Evolutionary conservation across 352 stramenopile genomes (phyloP).

Genomic region (Phytophthora macrochlamydospora): DNA sequence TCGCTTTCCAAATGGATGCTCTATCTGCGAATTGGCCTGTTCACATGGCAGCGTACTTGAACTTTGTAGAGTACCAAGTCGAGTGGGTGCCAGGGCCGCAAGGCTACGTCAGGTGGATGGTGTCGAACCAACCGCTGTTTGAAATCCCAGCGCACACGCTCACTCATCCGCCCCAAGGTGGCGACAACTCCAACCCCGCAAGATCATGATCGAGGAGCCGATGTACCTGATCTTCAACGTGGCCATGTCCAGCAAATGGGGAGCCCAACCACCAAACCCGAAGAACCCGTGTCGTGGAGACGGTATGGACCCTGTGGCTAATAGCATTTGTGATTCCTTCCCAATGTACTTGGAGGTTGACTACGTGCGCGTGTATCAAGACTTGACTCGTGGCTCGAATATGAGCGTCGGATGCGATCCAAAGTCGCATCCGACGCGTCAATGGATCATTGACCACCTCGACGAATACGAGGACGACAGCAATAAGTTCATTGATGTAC

Average conservation of each 20-base stretch:
- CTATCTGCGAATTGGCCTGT: constrained; percentile 62
- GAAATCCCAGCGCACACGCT: constrained; percentile 81
- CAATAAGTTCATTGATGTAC: constrained; percentile 65
- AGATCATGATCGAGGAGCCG: constrained; percentile 94
- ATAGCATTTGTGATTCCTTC: constrained; percentile 68
- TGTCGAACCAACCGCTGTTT: constrained; percentile 88
- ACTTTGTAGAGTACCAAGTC: constrained; percentile 56
- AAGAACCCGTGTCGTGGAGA: constrained; percentile 60
- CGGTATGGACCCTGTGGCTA: constrained; percentile 42
- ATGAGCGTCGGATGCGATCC: constrained; percentile 75
- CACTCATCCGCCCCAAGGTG: constrained; percentile 53
- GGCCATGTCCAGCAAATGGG: constrained; percentile 92
- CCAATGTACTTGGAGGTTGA: constrained; percentile 80
- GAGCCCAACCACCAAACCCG: constrained; percentile 68
- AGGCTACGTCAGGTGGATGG: constrained; percentile 75
- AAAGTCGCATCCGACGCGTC: constrained; percentile 56
- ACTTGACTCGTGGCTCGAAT: constrained; percentile 34
- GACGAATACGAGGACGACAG: constrained; percentile 73
- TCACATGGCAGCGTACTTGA: constrained; percentile 51
- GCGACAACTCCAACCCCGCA: constrained; percentile 64
- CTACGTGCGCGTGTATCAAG: constrained; percentile 83
- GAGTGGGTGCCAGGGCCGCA: constrained; percentile 60
- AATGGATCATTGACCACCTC: constrained; percentile 83
- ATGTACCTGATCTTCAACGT: constrained; percentile 97
- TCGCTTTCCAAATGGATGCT: constrained; percentile 85